Evolutionary conservation across 2,329 filamentous ascomycete genomes (phyloP).

Genomic region (Microdochium bolleyi): DNA sequence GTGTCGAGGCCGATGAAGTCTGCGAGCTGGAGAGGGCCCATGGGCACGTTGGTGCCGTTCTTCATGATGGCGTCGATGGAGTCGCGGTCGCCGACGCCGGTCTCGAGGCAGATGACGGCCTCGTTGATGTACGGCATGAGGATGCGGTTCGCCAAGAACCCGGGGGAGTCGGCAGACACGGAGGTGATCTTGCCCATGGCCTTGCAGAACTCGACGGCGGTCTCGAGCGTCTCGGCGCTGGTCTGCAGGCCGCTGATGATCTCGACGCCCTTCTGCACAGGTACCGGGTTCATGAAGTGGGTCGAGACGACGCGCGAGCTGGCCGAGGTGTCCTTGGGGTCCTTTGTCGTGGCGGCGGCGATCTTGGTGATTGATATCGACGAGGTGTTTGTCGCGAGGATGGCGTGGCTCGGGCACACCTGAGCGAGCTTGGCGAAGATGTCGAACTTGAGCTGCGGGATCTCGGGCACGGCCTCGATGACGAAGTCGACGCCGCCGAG

Average conservation of each 20-base stretch:
- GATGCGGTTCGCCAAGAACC: slow-evolving; percentile 93
- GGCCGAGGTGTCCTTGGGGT: slow-evolving; percentile 72
- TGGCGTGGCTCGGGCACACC: slow-evolving; percentile 75
- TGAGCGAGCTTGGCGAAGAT: slow-evolving; percentile 81
- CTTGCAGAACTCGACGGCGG: slow-evolving; percentile 77
- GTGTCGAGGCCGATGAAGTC: slow-evolving; percentile 98
- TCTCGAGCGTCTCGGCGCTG: slow-evolving; percentile 70
- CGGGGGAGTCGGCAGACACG: slow-evolving; percentile 80
- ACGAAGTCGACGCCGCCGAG: slow-evolving; percentile 87
- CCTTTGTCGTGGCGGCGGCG: slow-evolving; percentile 72
- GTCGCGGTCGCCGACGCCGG: slow-evolving; percentile 78
- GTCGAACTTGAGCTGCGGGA: slow-evolving; percentile 74
- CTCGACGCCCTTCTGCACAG: slow-evolving; percentile 93
- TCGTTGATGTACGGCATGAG: slow-evolving; percentile 99
- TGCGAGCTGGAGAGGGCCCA: slow-evolving; percentile 88
- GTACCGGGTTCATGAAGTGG: slow-evolving; percentile 99
- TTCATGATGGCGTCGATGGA: slow-evolving; percentile 99
- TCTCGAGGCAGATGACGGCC: slow-evolving; percentile 87
- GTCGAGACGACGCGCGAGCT: slow-evolving; percentile 88
- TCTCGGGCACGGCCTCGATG: slow-evolving; percentile 95
- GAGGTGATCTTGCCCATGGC: slow-evolving; percentile 91
- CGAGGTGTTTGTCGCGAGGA: slow-evolving; percentile 97
- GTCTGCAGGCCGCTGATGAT: slow-evolving; percentile 95
- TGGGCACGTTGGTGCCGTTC: slow-evolving; percentile 96
- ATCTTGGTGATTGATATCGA: slow-evolving; percentile 97